These are phyloP conservation scores for Yamadazyma kitorensis DNA, from an alignment of 805 yeast species.

Conservation along the genomic window DNA sequence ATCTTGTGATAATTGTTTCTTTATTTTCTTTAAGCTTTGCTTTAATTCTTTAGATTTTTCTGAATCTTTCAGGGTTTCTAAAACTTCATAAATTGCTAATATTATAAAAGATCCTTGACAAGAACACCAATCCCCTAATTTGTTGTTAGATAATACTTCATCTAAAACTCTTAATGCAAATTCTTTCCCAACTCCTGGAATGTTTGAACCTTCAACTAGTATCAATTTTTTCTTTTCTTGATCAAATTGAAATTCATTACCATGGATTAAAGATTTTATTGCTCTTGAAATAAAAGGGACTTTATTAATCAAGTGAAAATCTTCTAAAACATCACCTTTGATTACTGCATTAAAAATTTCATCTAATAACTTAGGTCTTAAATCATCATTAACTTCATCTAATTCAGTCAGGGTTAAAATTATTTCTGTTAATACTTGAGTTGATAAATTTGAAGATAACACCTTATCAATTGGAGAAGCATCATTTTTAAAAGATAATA, in stretches of 20 bases:
- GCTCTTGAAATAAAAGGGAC: constrained; percentile 71
- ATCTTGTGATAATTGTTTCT: constrained; percentile 41
- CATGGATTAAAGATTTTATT: constrained; percentile 74
- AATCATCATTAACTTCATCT: constrained; percentile 35
- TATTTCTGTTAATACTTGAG: constrained; percentile 80
- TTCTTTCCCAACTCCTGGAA: constrained; percentile 52
- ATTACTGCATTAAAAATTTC: constrained; percentile 53
- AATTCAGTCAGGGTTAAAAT: constrained; percentile 43
- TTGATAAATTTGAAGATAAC: constrained; percentile 69
- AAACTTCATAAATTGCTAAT: constrained; percentile 72
- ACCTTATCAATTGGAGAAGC: constrained; percentile 45
- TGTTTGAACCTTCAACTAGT: constrained; percentile 39
- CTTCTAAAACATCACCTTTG: constrained; percentile 65
- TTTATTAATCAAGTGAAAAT: constrained; percentile 63
- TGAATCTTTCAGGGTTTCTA: constrained; percentile 31
- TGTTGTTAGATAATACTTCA: constrained; percentile 48
- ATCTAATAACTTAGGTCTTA: constrained; percentile 50
- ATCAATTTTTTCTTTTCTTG: constrained; percentile 43
- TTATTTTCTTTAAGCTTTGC: constrained; percentile 52
- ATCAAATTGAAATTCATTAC: constrained; percentile 77
- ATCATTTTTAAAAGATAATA: constrained; percentile 20
- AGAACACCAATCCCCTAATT: constrained; percentile 60
- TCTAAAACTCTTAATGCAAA: constrained; percentile 56
- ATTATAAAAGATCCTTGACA: constrained; percentile 75
- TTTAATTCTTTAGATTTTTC: constrained; percentile 32